Evolutionary conservation across 2,329 filamentous ascomycete species (phyloP).

Genomic region (Aplosporella prunicola): DNA sequence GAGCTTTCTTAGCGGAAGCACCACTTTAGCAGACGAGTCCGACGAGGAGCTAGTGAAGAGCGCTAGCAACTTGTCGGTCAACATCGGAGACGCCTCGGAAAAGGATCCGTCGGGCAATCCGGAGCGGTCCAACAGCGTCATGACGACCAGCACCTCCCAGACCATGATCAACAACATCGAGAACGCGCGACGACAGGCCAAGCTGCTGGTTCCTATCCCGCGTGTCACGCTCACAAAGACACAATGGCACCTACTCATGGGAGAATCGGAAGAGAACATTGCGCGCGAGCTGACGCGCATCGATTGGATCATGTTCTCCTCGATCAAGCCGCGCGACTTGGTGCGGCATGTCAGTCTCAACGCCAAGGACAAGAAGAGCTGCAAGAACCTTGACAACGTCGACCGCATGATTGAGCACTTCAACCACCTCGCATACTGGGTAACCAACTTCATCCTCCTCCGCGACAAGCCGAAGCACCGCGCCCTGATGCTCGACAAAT

Average conservation of each 20-base stretch:
- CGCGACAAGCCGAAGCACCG: constrained; percentile 94
- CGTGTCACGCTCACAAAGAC: constrained; percentile 67
- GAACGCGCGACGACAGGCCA: constrained; percentile 70
- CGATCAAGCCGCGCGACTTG: constrained; percentile 84
- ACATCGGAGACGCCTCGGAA: constrained; percentile 4
- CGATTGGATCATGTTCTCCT: constrained; percentile 97
- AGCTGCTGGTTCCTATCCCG: constrained; percentile 59
- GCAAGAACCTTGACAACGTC: constrained; percentile 71
- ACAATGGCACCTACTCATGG: constrained; percentile 87
- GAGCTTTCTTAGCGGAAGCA: constrained; percentile 31
- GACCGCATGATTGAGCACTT: constrained; percentile 87
- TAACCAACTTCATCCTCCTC: constrained; percentile 54
- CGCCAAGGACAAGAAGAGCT: constrained; percentile 60
- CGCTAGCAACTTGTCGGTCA: constrained; percentile 6
- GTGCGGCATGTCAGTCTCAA: constrained; percentile 82
- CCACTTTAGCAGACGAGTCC: constrained; percentile 27
- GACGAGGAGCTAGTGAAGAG: constrained; percentile 8
- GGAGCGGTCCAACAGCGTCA: constrained; percentile 11
- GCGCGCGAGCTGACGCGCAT: constrained; percentile 89
- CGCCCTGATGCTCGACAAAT: constrained; percentile 84
- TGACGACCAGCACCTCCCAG: constrained; percentile 27
- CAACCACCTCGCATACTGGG: constrained; percentile 49
- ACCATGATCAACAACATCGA: constrained; percentile 59
- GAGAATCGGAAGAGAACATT: constrained; percentile 71
- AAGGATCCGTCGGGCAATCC: neutral